Evolutionary conservation across 2,329 filamentous ascomycete genomes (phyloP), one percentile per base, ranked within the genome.

Genomic region (Aspergillus intermedius): DNA sequence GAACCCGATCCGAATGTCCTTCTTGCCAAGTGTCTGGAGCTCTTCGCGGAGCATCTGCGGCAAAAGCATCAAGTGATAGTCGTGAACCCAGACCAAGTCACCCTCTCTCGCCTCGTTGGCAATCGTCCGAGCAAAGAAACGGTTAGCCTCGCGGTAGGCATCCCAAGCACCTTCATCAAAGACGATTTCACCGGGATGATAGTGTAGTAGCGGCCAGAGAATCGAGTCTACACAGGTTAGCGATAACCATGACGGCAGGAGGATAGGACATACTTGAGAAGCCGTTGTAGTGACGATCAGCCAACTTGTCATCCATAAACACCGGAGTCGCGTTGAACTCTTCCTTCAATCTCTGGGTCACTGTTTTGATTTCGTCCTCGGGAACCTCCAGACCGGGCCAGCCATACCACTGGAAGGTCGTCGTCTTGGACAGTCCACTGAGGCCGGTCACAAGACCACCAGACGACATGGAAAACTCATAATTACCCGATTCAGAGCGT

Each of bases 171-270:
- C 86, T 72, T 96, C 91, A 73, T 95, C 90, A 69, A 95, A 96
- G 41, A 89, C 94, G 61, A 95, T 95, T 77, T 95, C 91, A 65
- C 90, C 90, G 44, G 91, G 91, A 69, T 96, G 91, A 74, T 96
- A 96, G 75, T 96, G 91, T 75, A 96, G 93, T 28, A 96, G 82
- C 3, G 91, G 91, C 91, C 91, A 96, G 50, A 96, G 83, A 68
- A 96, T 95, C 9, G 88, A 91, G 71, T 96, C 88, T 90, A 43
- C 22, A 25, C 8, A 30, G 7, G 19, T 30, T 13, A 43, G 22
- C 25, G 19, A 34, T 2, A 12, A 32, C 5, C 28, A 13, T 5
- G 8, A 8, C 3, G 7, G 2, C 15, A 23, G n/a, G 21, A n/a
- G 21, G 8, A 15, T 17, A 22, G 34, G 22, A 58, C 84, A 63